phyloP scores from a whole-genome alignment of 768 basidiomycete genomes.

The Suillus alpinus region DNA sequence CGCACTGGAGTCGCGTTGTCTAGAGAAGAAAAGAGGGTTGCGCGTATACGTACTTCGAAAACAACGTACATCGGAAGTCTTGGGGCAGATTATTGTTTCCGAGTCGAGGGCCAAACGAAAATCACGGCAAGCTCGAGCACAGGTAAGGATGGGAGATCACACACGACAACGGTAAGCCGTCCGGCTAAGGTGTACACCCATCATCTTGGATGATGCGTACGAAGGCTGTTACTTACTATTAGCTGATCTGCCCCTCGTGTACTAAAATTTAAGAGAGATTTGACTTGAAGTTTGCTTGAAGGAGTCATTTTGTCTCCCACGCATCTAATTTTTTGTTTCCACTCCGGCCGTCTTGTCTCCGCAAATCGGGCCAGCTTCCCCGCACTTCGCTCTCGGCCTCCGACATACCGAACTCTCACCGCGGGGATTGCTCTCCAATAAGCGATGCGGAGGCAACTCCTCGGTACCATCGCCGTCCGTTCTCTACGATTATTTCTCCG shows the following conservation, averaged over 20 bases:
- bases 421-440: neutral
- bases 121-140: conserved; percentile 8
- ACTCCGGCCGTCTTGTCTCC: neutral
- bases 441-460: neutral
- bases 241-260: neutral
- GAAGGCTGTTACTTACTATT: neutral
- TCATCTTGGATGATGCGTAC: neutral
- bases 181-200: neutral
- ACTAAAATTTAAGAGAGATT: neutral
- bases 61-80: conserved; percentile 12
- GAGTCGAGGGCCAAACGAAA: conserved; percentile 16
- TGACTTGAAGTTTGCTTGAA: neutral
- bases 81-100: conserved; percentile 18
- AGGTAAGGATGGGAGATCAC: conserved; percentile 12
- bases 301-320: neutral
- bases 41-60: conserved; percentile 7
- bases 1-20: conserved; percentile 29
- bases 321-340: neutral
- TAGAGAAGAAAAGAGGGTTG: conserved; percentile 18
- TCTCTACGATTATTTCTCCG: neutral
- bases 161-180: conserved; percentile 1
- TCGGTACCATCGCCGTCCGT: neutral
- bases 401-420: neutral
- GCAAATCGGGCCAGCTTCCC: neutral
- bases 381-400: neutral